Evolutionary conservation across 1,139 yeast species (phyloP).

Genomic region (Candida labiduridarum): DNA sequence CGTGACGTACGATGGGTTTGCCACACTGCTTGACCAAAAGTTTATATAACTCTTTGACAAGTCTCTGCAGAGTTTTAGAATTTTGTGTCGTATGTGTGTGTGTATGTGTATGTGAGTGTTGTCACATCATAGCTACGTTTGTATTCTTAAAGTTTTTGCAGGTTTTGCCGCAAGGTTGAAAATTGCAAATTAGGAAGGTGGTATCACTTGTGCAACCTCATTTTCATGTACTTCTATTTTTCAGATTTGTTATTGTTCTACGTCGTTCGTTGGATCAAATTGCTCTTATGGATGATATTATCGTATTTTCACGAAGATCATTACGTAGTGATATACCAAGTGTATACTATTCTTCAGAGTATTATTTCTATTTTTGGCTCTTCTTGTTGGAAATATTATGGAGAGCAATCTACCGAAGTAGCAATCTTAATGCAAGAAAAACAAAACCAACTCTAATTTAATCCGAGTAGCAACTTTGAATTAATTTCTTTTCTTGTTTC

Average conservation of each 20-base stretch:
- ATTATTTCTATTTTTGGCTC: not conserved
- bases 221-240: not conserved
- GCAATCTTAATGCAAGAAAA: not conserved
- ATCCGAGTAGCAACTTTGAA: no score
- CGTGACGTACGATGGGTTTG: no score
- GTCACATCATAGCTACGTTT: not conserved
- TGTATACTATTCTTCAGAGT: no score
- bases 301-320: conserved; percentile 1
- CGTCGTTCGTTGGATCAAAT: not conserved
- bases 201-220: no score
- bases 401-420: not conserved
- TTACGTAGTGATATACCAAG: not conserved
- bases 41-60: no score
- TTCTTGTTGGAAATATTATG: not conserved
- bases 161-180: not conserved
- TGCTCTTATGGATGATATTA: not conserved
- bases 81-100: not conserved
- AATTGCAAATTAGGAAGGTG: not conserved
- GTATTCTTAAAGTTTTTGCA: not conserved
- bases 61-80: not conserved
- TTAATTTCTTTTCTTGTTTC: no score
- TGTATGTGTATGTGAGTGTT: not conserved
- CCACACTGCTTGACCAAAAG: no score
- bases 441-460: no score
- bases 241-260: not conserved